Base-by-base conservation (phyloP, 306 rosid species). In the Coriaria nepalensis region DNA sequence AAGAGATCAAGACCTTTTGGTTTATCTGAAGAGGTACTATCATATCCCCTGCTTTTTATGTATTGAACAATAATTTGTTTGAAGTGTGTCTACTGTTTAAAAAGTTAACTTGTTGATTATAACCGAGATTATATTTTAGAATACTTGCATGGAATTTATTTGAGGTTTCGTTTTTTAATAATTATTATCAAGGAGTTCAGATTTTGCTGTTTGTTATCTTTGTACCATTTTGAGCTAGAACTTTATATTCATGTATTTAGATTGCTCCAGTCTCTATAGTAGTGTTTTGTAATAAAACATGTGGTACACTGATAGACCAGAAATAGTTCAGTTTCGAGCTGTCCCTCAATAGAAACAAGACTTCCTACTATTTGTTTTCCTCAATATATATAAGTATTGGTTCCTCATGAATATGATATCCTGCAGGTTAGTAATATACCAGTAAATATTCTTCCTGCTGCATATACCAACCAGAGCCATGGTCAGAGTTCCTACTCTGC, bases 1-100 rank as follows among this genome's bases (percentile, higher is more conserved):
- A 92, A 92, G 92, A 76, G 96, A 74, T 63, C 96, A 59, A 82
- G 93, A 67, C 88, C 94, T 51, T 85, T 92, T 41, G 93, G 94
- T 72, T 61, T 81, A 69, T 62, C 87, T 40, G 96, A 92, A 56
- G 99, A 92, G 63, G 99, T 92, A 82, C 58, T 45, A 33, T 20
- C 51, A 8, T 43, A 8, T 56, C 15, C 3, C 8, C 40, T 6
- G 7, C 29, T 4, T 37, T 39, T 20, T 15, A 39, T 58, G 34
- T 20, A 20, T 45, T 44, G 29, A 43, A 44, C 50, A 50, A 57
- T 33, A n/a, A n/a, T n/a, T n/a, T n/a, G n/a, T n/a, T n/a, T n/a
- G n/a, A n/a, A n/a, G n/a, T n/a, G n/a, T n/a, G n/a, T n/a, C n/a
- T n/a, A n/a, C n/a, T n/a, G n/a, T n/a, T 20, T 20, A 20, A 20